Evolutionary conservation across 495 filamentous ascomycete genomes (phyloP), one percentile per base, ranked within the genome.

Genomic region (Trichoderma parareesei): DNA sequence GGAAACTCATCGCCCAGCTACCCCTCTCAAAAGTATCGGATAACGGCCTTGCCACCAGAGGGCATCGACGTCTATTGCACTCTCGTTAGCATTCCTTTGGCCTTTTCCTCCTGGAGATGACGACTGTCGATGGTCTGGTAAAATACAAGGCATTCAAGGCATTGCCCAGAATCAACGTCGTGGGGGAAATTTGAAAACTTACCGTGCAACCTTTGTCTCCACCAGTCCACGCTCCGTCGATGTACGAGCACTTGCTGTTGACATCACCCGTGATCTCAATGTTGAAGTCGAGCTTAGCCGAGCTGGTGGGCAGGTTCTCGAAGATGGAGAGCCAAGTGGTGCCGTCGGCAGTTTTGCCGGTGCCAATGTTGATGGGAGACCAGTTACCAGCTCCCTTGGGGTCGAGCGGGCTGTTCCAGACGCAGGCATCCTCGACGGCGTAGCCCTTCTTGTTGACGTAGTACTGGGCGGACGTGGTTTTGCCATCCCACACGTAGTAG

Each of bases 391-490:
- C 73, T 37, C 74, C 75, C 10, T 67, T 46, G 65, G 85, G 78
- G 71, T 81, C 76, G 9, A 73, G 66, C 2, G 74, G 67, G 67
- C 83, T 82, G 70, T 85, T 82, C 94, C 94, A 98, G 41, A 77
- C 71, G 82, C 94, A 98, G 42, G 87, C 94, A 18, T 92, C 76
- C 68, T 88, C 72, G 49, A 85, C 76, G 16, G 79, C 72, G 16
- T 87, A 78, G 68, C 90, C 91, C 66, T 81, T 79, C 67, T 87
- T 87, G 84, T 98, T 98, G 79, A 97, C 83, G 72, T 98, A 98
- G 84, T 98, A 98, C 78, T 98, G 95, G 59, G 93, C 92, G 41
- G 89, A 93, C 62, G 94, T 98, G 20, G 71, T 33, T 76, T 82
- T 81, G 68, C 84, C 85, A 71, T 90, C 65, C 88, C 90, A 95